A percentile compares a stretch with the other conserved stretches of the same genome.
Conservation (phyloP, 495 filamentous ascomycete species). For the Tuber borchii region DNA sequence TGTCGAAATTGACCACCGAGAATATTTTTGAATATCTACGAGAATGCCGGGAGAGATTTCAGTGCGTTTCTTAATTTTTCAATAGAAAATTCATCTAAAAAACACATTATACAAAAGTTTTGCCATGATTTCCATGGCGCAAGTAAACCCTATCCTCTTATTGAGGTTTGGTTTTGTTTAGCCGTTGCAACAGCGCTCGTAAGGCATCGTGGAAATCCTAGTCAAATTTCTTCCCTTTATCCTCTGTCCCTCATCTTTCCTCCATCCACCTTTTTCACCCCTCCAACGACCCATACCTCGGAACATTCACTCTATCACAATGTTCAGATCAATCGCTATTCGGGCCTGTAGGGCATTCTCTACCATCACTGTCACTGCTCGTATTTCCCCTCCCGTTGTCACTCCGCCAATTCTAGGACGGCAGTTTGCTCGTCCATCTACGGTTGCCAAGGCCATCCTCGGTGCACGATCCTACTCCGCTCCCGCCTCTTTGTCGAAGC, state of each 20-base stretch:
- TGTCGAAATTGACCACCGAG: not conserved
- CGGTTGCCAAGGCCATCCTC: constrained; percentile 51
- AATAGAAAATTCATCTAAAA: too few relatives aligned
- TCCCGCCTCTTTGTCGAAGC: constrained; percentile 63
- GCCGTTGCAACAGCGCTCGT: not conserved
- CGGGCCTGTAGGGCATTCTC: constrained; percentile 54
- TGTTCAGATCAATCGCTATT: constrained; percentile 81
- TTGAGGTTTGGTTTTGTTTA: constrained; percentile 8
- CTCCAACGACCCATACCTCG: constrained; percentile 25
- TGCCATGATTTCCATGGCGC: too few relatives aligned
- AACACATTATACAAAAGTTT: too few relatives aligned
- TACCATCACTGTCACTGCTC: constrained; percentile 51
- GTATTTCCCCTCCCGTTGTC: constrained; percentile 50
- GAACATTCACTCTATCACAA: constrained; percentile 42
- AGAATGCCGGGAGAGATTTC: too few relatives aligned
- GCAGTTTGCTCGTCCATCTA: constrained; percentile 45
- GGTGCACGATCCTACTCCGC: constrained; percentile 71
- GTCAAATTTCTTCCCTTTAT: constrained; percentile 12
- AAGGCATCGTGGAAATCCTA: constrained; percentile 26
- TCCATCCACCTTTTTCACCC: constrained; percentile 32
- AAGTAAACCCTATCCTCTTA: not conserved
- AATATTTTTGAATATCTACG: not conserved
- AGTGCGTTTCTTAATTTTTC: too few relatives aligned
- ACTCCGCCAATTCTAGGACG: constrained; percentile 49
- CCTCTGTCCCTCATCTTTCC: constrained; percentile 10